A percentile compares a stretch with the other conserved stretches of the same genome.
Conservation (phyloP, 257 asterid genomes). For the Rhazya stricta region DNA sequence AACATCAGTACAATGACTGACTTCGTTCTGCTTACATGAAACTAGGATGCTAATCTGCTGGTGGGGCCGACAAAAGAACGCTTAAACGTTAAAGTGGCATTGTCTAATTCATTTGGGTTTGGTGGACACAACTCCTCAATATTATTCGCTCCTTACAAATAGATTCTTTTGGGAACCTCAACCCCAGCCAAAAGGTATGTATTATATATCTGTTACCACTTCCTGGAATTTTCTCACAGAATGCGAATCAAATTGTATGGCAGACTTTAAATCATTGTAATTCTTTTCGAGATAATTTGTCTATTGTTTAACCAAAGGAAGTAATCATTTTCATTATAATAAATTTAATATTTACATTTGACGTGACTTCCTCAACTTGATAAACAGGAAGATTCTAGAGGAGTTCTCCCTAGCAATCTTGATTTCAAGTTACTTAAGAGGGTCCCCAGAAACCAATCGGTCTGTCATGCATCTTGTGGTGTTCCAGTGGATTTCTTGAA, state of each 20-base stretch:
- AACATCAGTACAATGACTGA: not conserved
- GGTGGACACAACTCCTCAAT: slow-evolving; percentile 96
- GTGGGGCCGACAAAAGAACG: slow-evolving; percentile 77
- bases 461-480: slow-evolving; percentile 6
- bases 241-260: too few relatives aligned
- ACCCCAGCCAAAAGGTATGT: slow-evolving; percentile 35
- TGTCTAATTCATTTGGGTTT: slow-evolving; percentile 89
- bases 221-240: not conserved
- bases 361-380: slow-evolving; percentile 1
- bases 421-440: not conserved
- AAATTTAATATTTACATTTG: not conserved
- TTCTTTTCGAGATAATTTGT: not conserved
- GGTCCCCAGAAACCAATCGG: not conserved
- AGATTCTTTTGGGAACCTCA: slow-evolving; percentile 29
- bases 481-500: not conserved
- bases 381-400: slow-evolving; percentile 12
- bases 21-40: slow-evolving; percentile 9
- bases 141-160: slow-evolving; percentile 74
- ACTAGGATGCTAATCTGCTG: slow-evolving; percentile 60
- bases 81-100: slow-evolving; percentile 66
- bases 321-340: too few relatives aligned
- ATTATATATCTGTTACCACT: not conserved
- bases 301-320: not conserved
- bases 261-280: not conserved
- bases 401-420: not conserved